Conservation (phyloP, 768 basidiomycete genomes). For the Botryobasidium botryosum region DNA sequence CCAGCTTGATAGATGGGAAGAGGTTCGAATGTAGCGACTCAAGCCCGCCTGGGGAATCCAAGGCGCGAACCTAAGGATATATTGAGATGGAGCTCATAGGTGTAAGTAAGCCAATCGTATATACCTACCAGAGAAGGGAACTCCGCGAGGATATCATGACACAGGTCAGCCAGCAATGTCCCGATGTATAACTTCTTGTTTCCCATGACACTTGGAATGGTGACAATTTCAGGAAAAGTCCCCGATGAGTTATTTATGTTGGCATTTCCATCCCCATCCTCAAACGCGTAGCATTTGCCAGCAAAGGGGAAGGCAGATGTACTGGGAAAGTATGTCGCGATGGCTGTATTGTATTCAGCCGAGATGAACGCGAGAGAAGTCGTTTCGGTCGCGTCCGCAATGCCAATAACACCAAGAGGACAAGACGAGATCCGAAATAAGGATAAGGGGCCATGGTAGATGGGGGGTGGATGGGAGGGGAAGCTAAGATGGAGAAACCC, state of each 20-base stretch:
- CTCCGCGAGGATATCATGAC: slow-evolving; percentile 71
- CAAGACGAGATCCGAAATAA: slow-evolving; percentile 68
- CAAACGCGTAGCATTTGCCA: slow-evolving; percentile 72
- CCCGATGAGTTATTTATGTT: slow-evolving; percentile 37
- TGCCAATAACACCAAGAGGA: slow-evolving; percentile 74
- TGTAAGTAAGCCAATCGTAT: background rate
- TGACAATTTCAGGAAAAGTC: slow-evolving; percentile 39
- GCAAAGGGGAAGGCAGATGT: slow-evolving; percentile 60
- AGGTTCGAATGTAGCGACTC: slow-evolving; percentile 42
- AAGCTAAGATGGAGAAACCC: slow-evolving; percentile 72
- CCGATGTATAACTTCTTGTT: slow-evolving; percentile 81
- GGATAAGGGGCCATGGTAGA: slow-evolving; percentile 46
- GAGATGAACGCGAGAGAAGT: slow-evolving; percentile 36
- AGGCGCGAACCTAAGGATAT: slow-evolving; percentile 39
- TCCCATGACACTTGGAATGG: slow-evolving; percentile 73
- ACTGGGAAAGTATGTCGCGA: slow-evolving; percentile 50
- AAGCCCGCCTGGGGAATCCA: slow-evolving; percentile 75
- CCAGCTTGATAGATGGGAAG: too few relatives aligned
- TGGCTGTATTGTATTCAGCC: slow-evolving; percentile 45
- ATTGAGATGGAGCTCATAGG: background rate
- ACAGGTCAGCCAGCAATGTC: slow-evolving; percentile 74
- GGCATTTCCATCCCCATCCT: slow-evolving; percentile 39
- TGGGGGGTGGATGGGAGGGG: slow-evolving; percentile 55
- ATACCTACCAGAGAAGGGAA: slow-evolving; percentile 63
- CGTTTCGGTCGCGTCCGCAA: slow-evolving; percentile 49